Evolutionary conservation across 2,329 filamentous ascomycete species (phyloP).

Genomic region (Microcyclosporella mali): DNA sequence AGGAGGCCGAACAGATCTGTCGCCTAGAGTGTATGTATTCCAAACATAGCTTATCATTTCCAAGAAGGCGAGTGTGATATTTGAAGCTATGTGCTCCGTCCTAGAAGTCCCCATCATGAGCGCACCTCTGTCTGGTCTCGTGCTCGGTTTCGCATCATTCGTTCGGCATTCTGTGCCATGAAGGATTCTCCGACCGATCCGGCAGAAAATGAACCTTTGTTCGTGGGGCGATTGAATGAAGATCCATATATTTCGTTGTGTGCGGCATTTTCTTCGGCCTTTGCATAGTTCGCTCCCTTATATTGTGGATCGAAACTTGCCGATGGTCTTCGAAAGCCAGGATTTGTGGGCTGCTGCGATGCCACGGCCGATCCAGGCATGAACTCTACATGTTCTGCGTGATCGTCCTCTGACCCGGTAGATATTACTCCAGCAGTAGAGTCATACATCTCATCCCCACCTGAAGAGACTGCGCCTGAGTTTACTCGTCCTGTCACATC

Average conservation of each 20-base stretch:
- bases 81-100: neutral
- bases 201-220: conserved; percentile 22
- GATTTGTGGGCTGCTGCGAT: conserved; percentile 28
- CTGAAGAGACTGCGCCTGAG: neutral
- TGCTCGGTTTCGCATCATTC: conserved; percentile 19
- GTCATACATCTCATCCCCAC: conserved; percentile 18
- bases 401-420: conserved; percentile 8
- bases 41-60: neutral
- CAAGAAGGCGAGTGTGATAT: neutral
- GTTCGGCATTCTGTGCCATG: conserved; percentile 32
- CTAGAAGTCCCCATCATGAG: conserved; percentile 1
- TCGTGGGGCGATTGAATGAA: conserved; percentile 15
- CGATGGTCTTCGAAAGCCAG: conserved; percentile 31
- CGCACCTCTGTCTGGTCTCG: conserved; percentile 15
- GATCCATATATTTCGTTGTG: conserved; percentile 25
- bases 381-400: conserved; percentile 22
- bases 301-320: conserved; percentile 28
- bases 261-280: conserved; percentile 20
- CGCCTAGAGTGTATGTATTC: neutral
- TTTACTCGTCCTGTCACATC: conserved; percentile 15
- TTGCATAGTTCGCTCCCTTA: conserved; percentile 19
- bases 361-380: conserved; percentile 20
- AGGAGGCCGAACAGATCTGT: too few species aligned
- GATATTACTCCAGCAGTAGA: conserved; percentile 13
- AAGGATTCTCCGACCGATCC: conserved; percentile 32